A percentile compares a stretch with the other conserved stretches of the same genome.
These are phyloP conservation scores for Strobilomyces echinocephalus DNA, from an alignment of 768 basidiomycete species.

Conservation along the genomic window DNA sequence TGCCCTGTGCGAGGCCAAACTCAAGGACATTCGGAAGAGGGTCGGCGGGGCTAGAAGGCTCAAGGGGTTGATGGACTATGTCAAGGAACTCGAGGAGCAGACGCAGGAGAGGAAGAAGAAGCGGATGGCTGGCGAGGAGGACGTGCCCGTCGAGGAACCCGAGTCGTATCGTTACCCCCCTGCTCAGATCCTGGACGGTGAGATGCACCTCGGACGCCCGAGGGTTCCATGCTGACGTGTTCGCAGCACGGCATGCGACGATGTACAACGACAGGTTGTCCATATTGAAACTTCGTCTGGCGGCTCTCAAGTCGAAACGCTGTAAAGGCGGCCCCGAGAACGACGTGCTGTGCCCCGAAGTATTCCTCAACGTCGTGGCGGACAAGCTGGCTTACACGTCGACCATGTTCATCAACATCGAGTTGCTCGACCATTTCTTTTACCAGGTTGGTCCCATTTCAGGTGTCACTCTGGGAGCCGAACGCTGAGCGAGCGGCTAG, in stretches of 20 bases:
- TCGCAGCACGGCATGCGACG: conserved; percentile 84
- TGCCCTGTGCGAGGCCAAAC: conserved; percentile 75
- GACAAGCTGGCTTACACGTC: conserved; percentile 96
- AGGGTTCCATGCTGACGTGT: conserved; percentile 5
- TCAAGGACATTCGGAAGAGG: conserved; percentile 80
- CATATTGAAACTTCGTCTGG: conserved; percentile 80
- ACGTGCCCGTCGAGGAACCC: conserved; percentile 37
- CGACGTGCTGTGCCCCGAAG: conserved; percentile 90
- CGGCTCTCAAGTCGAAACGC: conserved; percentile 82
- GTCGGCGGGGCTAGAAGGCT: conserved; percentile 85
- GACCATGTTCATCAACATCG: conserved; percentile 98
- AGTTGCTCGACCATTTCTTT: conserved; percentile 97
- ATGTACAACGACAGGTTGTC: conserved; percentile 77
- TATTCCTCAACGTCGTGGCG: conserved; percentile 93
- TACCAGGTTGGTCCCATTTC: conserved; percentile 68
- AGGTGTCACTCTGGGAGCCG: not conserved
- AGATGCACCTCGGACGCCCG: conserved; percentile 20
- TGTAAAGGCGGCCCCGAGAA: conserved; percentile 86
- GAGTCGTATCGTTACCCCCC: conserved; percentile 90
- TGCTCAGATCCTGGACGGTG: conserved; percentile 89
- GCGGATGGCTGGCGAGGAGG: conserved; percentile 39
- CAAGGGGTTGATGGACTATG: conserved; percentile 71
- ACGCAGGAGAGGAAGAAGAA: conserved; percentile 59
- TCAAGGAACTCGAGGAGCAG: conserved; percentile 74
- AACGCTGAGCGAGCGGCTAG: conserved; percentile 35